Conservation (phyloP, 345 rosid species). For the Murraya paniculata region DNA sequence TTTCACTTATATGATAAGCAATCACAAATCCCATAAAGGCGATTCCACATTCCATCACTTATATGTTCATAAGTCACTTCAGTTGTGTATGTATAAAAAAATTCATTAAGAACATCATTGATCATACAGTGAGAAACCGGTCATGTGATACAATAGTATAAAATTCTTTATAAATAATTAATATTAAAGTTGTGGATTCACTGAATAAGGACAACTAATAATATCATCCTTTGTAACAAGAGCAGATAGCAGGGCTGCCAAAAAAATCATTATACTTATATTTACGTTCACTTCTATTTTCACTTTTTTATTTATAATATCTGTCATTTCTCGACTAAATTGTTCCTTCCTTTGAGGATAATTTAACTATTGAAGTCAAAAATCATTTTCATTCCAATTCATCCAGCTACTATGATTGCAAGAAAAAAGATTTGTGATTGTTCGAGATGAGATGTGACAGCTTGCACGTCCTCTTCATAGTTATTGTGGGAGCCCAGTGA, state of each 20-base stretch:
- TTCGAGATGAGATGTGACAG: background rate
- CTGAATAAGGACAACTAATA: background rate
- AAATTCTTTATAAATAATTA: too few relatives aligned
- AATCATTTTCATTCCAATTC: background rate
- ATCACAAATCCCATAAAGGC: background rate
- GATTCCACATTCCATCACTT: background rate
- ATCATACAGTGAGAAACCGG: too few relatives aligned
- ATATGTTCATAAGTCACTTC: too few relatives aligned
- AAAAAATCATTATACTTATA: background rate
- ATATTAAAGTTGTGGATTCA: background rate
- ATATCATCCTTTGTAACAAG: background rate
- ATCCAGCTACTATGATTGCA: background rate
- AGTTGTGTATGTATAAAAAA: too few relatives aligned
- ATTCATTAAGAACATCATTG: too few relatives aligned
- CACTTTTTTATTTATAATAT: too few relatives aligned
- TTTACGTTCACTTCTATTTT: too few relatives aligned
- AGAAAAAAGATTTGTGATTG: background rate
- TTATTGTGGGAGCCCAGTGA: background rate
- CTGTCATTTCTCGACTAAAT: too few relatives aligned
- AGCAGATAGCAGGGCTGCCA: too few relatives aligned
- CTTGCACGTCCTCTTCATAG: background rate
- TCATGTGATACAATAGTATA: too few relatives aligned
- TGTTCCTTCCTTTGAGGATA: background rate
- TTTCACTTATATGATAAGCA: background rate
- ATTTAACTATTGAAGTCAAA: background rate